These are phyloP conservation scores for Psilocybe tampanensis DNA, from an alignment of 768 basidiomycete genomes.

Conservation along the genomic window DNA sequence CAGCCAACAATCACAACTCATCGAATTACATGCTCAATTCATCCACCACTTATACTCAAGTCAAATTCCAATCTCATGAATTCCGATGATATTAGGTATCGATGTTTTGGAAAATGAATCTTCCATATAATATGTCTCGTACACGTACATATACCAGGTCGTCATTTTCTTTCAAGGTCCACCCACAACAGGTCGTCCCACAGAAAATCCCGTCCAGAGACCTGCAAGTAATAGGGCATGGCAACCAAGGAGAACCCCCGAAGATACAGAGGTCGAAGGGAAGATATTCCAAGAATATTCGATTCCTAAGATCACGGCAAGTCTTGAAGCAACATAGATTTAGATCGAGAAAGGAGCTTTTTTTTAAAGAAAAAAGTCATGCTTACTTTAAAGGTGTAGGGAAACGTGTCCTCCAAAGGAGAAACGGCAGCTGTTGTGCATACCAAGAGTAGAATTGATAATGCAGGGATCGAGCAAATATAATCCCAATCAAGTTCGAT, in stretches of 20 bases:
- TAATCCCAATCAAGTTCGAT: conserved; percentile 88
- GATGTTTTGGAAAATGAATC: too few relatives aligned
- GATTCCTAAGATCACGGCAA: conserved; percentile 58
- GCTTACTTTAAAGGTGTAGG: conserved; percentile 64
- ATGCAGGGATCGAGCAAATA: conserved; percentile 92
- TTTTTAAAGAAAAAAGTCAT: neutral
- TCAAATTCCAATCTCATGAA: too few relatives aligned
- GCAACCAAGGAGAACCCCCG: conserved; percentile 51
- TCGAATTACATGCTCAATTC: too few relatives aligned
- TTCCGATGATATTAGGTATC: too few relatives aligned
- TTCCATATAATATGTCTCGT: too few relatives aligned
- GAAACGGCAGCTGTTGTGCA: conserved; percentile 84
- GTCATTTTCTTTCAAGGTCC: neutral
- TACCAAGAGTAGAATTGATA: conserved; percentile 99
- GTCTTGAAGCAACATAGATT: conserved; percentile 39
- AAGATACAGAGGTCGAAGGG: conserved; percentile 76
- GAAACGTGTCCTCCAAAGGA: conserved; percentile 75
- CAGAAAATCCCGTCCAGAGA: conserved; percentile 30
- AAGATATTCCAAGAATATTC: conserved; percentile 91
- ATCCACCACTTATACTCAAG: too few relatives aligned
- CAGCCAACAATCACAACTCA: too few relatives aligned
- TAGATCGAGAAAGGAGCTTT: conserved; percentile 2
- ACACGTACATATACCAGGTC: too few relatives aligned
- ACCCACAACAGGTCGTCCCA: neutral
- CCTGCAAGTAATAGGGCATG: conserved; percentile 49